Evolutionary conservation across 2,329 filamentous ascomycete genomes (phyloP).

Genomic region (Exophiala sp.): DNA sequence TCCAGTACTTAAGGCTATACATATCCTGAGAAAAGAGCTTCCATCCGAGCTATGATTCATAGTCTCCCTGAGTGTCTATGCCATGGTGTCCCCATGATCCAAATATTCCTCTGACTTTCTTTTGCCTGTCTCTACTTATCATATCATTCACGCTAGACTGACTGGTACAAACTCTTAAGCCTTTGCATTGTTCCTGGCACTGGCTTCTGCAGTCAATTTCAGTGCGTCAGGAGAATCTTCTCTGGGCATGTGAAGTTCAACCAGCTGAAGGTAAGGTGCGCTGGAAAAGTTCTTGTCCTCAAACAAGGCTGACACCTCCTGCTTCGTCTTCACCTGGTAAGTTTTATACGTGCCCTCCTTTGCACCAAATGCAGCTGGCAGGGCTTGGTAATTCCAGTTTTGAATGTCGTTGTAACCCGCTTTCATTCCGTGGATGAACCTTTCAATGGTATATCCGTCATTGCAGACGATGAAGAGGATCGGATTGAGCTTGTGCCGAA

Average conservation of each 20-base stretch:
- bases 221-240: slow-evolving; percentile 37
- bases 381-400: slow-evolving; percentile 51
- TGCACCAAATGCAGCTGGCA: slow-evolving; percentile 34
- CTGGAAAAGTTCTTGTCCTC: slow-evolving; percentile 35
- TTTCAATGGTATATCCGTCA: slow-evolving; percentile 58
- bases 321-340: slow-evolving; percentile 63
- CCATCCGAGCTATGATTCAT: too few species aligned
- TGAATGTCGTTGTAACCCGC: slow-evolving; percentile 55
- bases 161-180: neutral
- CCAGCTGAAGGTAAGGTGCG: slow-evolving; percentile 39
- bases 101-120: too few species aligned
- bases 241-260: slow-evolving; percentile 42
- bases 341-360: slow-evolving; percentile 46
- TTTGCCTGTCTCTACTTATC: too few species aligned
- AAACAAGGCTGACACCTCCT: slow-evolving; percentile 23
- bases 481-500: slow-evolving; percentile 51
- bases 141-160: too few species aligned
- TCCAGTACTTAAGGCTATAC: too few species aligned
- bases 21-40: too few species aligned
- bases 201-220: slow-evolving; percentile 55
- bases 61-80: too few species aligned
- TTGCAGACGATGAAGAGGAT: slow-evolving; percentile 58
- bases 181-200: slow-evolving; percentile 63
- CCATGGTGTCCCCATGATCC: too few species aligned
- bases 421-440: slow-evolving; percentile 54